Percentiles rank a stretch among this genome's conserved stretches.
Evolutionary conservation across 2,329 filamentous ascomycete species (phyloP).

Genomic region (Botrytis paeoniae): DNA sequence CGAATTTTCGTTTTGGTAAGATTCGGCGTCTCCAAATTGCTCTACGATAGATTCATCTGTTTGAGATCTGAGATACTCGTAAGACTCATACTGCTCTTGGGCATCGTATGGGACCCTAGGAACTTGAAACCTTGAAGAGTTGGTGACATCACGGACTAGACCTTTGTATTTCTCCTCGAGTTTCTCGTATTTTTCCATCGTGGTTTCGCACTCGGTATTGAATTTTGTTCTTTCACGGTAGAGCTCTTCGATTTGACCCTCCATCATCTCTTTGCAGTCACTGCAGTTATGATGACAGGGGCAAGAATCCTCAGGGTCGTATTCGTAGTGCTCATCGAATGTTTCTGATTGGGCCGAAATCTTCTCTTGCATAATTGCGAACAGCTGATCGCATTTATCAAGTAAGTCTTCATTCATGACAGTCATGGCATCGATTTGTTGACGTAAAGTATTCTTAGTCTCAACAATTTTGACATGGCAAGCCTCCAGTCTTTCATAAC

Average conservation of each 20-base stretch:
- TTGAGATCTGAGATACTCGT: not conserved
- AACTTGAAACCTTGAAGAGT: not conserved
- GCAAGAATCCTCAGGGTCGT: not conserved
- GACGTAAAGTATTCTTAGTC: not conserved
- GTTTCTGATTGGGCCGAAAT: not conserved
- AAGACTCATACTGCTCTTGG: not conserved
- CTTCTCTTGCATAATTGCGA: not conserved
- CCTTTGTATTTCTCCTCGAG: not conserved
- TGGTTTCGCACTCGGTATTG: not conserved
- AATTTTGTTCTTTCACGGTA: not conserved
- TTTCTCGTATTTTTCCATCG: not conserved
- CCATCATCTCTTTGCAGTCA: not conserved
- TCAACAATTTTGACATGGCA: not conserved
- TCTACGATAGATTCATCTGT: not conserved
- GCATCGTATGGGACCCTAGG: not conserved
- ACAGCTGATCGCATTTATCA: not conserved
- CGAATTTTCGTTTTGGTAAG: not conserved
- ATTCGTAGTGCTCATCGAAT: not conserved
- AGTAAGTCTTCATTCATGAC: not conserved
- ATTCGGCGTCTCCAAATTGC: too few relatives aligned
- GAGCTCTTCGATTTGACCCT: not conserved
- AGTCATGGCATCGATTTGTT: not conserved
- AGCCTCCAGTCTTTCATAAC: not conserved
- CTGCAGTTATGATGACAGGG: not conserved
- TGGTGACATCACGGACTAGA: not conserved